Base-by-base conservation (phyloP, 1,139 yeast genomes). In the Geotrichum cucujoidarum region DNA sequence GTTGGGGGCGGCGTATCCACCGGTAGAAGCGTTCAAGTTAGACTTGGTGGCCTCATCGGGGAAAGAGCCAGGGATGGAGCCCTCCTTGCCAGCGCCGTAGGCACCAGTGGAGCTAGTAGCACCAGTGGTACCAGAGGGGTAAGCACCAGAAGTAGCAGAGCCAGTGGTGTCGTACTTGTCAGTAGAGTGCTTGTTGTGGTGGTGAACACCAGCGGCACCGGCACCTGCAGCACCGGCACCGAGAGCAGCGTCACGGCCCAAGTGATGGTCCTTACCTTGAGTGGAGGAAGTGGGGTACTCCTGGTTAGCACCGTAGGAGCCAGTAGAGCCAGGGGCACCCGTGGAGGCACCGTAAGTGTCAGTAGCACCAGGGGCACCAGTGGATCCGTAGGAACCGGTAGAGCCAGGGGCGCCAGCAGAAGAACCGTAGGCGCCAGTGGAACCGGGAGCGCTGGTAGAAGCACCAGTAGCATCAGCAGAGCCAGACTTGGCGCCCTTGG, bases 221-320 rank as follows among this genome's bases (percentile, higher is more conserved):
- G 50, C 41, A 14, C 54, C 55, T 17, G 45, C 40, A 29, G 37
- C 46, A 27, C 40, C 29, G 7, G 48, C 32, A 30, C 37, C 21
- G 20, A 35, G 11, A 4, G 31, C 37, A 39, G 25, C n/a, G 1
- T 17, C 14, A 17, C 29, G 18, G 6, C 17, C 37, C 17, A 37
- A 21, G 10, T 17, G 20, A 16, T 21, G 16, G 3, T 16, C 37
- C 42, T 43, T 38, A 21, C 20, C 43, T 16, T 2, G 10, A 17
- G 27, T 21, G 24, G 33, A 18, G 4, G 27, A 18, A 20, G 33
- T 31, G n/a, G 43, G 38, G 36, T 43, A 25, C 10, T 37, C 42
- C n/a, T 20, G 31, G 18, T 38, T 31, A 17, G 37, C 47, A 31
- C 14, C 29, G 11, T 30, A 8, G 5, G 18, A 3, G 18, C 29